Base-by-base conservation (phyloP, 2,329 filamentous ascomycete genomes). In the Pyrenochaeta sp. region DNA sequence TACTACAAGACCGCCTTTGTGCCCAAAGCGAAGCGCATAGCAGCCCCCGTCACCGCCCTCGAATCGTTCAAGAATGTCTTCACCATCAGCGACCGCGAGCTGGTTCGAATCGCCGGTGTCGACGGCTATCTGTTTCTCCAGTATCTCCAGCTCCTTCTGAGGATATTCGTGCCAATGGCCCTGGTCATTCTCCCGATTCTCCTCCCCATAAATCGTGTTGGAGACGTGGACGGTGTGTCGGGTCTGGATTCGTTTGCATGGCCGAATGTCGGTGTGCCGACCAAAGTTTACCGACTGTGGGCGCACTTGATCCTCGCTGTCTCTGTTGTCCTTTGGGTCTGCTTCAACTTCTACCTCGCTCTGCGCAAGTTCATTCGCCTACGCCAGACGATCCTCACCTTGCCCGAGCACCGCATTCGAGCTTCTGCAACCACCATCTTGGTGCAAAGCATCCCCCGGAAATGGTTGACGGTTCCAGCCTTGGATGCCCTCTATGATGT, bases 61-160 rank as follows among this genome's bases (percentile, higher is more conserved):
- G 64, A 71, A 27, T 71, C 68, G 1, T 67, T 71, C 51, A 68
- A 65, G 45, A 70, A 65, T 51, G 78, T 76, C 53, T 96, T 79
- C 78, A 89, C 74, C 70, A 85, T 75, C 74, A 89, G 74, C 70
- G 84, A 77, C 81, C 89, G 89, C 9, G 90, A 96, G 58, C 84
- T 99, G 57, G 96, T 99, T 61, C 87, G 93, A 39, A 96, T 96
- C 72, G 96, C 93, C 58, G 94, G 94, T 13, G 82, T 99, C 7
- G 94, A 99, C 68, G 91, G 93, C 63, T 99, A 96, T 74, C 96
- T 97, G 77, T 99, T 99, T 71, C 80, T 99, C 1, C 88, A 95
- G 51, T 99, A 96, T 64, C 81, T 92, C 18, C 85, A 87, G 49
- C 88, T 89, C 63, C 83, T 97, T 4, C 81, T 97, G 29, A 86